Evolutionary conservation across 257 asterid species (phyloP).

Genomic region (Ballota nigra): DNA sequence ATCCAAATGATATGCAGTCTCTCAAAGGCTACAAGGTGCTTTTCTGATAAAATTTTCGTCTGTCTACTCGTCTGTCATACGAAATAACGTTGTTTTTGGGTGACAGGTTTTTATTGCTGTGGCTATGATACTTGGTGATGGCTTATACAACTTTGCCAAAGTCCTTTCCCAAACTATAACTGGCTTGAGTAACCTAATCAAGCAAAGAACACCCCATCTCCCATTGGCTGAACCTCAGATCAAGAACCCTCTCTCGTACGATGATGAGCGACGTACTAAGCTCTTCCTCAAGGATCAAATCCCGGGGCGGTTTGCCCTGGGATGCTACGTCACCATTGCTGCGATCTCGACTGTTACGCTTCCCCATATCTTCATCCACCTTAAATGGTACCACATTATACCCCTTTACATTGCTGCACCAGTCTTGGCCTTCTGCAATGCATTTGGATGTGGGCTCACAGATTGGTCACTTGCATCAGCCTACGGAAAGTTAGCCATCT

Average conservation of each 20-base stretch:
- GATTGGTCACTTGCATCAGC: constrained; percentile 61
- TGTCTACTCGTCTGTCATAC: neutral
- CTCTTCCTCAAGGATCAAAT: constrained; percentile 60
- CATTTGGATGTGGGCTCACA: constrained; percentile 55
- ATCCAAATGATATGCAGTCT: constrained; percentile 33
- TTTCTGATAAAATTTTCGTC: neutral
- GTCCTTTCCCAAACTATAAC: constrained; percentile 41
- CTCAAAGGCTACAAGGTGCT: constrained; percentile 53
- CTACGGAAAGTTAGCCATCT: constrained; percentile 59
- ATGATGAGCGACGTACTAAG: constrained; percentile 40
- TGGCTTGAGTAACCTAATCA: constrained; percentile 34
- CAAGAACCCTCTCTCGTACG: constrained; percentile 28
- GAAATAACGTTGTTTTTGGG: neutral
- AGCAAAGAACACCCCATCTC: constrained; percentile 26
- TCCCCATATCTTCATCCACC: constrained; percentile 54
- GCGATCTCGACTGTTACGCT: constrained; percentile 39
- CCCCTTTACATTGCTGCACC: constrained; percentile 54
- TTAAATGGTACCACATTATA: constrained; percentile 52
- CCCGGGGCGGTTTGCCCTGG: constrained; percentile 43
- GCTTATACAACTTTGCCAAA: constrained; percentile 57
- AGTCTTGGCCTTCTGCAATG: constrained; percentile 59
- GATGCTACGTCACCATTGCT: constrained; percentile 44
- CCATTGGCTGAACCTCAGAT: constrained; percentile 11
- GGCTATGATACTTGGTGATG: constrained; percentile 64
- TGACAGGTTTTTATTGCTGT: constrained; percentile 50